phyloP scores from a whole-genome alignment of 345 rosid species.

The Sapria himalayana region DNA sequence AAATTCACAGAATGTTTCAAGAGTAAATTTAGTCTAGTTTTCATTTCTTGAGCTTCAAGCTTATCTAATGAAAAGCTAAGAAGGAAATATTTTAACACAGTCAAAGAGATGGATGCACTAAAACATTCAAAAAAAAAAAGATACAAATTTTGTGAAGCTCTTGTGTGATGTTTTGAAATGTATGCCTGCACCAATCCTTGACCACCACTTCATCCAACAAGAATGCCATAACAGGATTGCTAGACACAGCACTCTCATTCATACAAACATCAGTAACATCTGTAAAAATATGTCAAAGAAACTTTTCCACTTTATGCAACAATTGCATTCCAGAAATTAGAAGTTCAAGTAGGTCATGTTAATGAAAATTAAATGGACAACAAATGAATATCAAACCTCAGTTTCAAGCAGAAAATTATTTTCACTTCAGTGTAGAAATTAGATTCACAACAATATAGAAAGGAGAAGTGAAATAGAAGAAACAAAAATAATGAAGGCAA shows the following conservation, averaged over 20 bases:
- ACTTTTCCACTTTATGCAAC: neutral
- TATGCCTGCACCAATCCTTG: slow-evolving; percentile 92
- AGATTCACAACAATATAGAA: neutral
- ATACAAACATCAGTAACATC: slow-evolving; percentile 89
- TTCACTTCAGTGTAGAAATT: neutral
- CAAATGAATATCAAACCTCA: neutral
- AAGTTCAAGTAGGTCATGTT: neutral
- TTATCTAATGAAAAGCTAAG: slow-evolving; percentile 42
- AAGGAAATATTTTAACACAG: slow-evolving; percentile 4
- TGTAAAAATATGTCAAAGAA: slow-evolving; percentile 13
- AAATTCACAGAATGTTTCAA: slow-evolving; percentile 34
- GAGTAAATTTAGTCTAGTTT: slow-evolving; percentile 28
- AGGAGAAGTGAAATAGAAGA: neutral
- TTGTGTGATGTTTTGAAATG: slow-evolving; percentile 30
- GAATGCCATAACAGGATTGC: slow-evolving; percentile 83
- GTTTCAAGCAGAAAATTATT: neutral
- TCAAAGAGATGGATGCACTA: slow-evolving; percentile 2
- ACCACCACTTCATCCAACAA: slow-evolving; percentile 97
- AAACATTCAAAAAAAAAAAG: slow-evolving; percentile 20
- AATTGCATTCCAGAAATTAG: neutral
- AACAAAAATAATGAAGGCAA: neutral
- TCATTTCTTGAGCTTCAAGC: slow-evolving; percentile 40
- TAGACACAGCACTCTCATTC: slow-evolving; percentile 97
- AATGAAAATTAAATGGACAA: neutral
- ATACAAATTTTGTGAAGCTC: slow-evolving; percentile 73